These are phyloP conservation scores for Aspergillus ruber DNA, from an alignment of 2,329 filamentous ascomycete genomes.

Conservation along the genomic window DNA sequence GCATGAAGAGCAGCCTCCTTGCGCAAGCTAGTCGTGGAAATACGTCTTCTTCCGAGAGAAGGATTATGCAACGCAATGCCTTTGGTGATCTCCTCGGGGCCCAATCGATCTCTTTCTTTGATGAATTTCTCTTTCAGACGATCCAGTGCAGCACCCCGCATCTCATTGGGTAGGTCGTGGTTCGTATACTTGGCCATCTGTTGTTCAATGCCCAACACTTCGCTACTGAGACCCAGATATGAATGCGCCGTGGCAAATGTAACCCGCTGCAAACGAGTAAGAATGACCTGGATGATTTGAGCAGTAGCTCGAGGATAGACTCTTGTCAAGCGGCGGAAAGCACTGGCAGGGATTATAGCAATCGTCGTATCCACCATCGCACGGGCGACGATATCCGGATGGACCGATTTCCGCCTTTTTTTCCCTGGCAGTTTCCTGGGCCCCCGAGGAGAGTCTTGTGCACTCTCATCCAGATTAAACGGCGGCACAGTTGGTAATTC, in stretches of 20 bases:
- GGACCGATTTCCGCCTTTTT: conserved; percentile 61
- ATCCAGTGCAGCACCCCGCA: conserved; percentile 75
- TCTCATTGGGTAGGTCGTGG: conserved; percentile 83
- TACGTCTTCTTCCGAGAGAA: conserved; percentile 56
- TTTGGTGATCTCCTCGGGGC: conserved; percentile 74
- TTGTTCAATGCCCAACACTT: conserved; percentile 87
- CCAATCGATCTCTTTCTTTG: conserved; percentile 73
- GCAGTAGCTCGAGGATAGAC: conserved; percentile 94
- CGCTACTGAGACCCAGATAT: conserved; percentile 84
- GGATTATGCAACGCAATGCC: conserved; percentile 93
- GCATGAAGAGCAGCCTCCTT: conserved; percentile 75
- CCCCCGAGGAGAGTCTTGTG: conserved; percentile 4
- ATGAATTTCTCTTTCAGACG: conserved; percentile 90
- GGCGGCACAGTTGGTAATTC: conserved; percentile 62
- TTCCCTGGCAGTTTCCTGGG: conserved; percentile 17
- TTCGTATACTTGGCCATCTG: conserved; percentile 90
- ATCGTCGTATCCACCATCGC: conserved; percentile 96
- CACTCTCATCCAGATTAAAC: conserved; percentile 59
- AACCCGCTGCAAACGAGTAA: conserved; percentile 88
- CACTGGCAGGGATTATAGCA: conserved; percentile 94
- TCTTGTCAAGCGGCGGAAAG: conserved; percentile 83
- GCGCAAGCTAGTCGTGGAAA: conserved; percentile 66
- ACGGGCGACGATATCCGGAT: conserved; percentile 94
- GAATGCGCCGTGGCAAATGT: conserved; percentile 91
- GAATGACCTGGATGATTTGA: conserved; percentile 95